Base-by-base conservation (phyloP, 2,329 filamentous ascomycete genomes). In the Pseudohalonectria lignicola region DNA sequence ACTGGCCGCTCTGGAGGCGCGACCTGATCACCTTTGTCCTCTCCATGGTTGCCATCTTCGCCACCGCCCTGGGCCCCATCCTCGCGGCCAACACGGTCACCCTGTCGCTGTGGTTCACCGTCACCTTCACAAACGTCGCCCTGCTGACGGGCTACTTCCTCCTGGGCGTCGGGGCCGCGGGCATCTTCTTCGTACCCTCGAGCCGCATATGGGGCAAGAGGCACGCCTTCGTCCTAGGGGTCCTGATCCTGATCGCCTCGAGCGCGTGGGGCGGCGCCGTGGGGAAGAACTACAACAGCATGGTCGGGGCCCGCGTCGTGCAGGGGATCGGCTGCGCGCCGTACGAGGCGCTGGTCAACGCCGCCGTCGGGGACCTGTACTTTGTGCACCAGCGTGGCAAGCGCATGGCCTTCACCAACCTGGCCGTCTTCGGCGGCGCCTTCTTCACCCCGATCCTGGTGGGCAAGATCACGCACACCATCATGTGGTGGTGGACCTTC, bases 161-260 rank as follows among this genome's bases (percentile, higher is more conserved):
- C 16, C 74, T 88, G 20, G 90, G 86, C 16, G 83, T 86, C 3
- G 87, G 86, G 10, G 65, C 86, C 12, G 82, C 82, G 1, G 87
- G 85, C 36, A 76, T 92, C 56, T 69, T 95, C 46, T 88, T 88
- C 59, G 87, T 95, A 3, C 85, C 90, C 0, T 85, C 82, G 1
- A 86, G 85, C 16, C 76, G 88, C 41, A 81, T 95, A 45, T 95
- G 86, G 84, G 90, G 90, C 29, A 95, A 94, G 60, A 74, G 88
- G 30, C 90, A 95, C 63, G 63, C 87, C 13, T 95, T 94, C 56
- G 61, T 95, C 19, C 49, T 93, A 2, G 87, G 86, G 7, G 79
- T 80, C 33, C 46, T 84, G 34, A 69, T 94, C 41, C 69, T 94
- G 49, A 71, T 93, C 31, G 65, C 72, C 31, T 82, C 81, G 41